These are phyloP conservation scores for Zygosaccharomyces pseudobailii DNA, from an alignment of 1,139 yeast genomes.

Conservation along the genomic window DNA sequence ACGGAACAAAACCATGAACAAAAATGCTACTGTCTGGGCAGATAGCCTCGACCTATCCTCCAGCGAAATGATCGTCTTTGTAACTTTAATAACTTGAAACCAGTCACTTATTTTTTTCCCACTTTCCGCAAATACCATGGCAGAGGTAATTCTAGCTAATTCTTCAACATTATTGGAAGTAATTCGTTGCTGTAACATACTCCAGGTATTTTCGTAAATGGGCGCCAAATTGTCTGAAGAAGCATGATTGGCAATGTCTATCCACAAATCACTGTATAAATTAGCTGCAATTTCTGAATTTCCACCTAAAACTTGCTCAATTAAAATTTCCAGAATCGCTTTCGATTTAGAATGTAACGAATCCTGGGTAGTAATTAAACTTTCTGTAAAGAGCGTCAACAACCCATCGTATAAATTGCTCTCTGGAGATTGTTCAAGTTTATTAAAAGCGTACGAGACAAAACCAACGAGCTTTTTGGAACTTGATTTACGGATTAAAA, in stretches of 20 bases:
- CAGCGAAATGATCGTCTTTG: constrained; percentile 13
- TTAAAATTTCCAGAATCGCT: constrained; percentile 44
- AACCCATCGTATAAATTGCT: constrained; percentile 52
- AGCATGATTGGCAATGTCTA: constrained; percentile 62
- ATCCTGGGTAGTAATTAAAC: constrained; percentile 68
- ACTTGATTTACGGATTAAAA: constrained; percentile 66
- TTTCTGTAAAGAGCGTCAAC: constrained; percentile 61
- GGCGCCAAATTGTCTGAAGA: constrained; percentile 48
- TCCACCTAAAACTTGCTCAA: constrained; percentile 37
- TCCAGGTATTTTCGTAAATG: constrained; percentile 40
- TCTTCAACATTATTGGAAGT: constrained; percentile 13
- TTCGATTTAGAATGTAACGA: constrained; percentile 70
- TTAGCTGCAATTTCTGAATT: constrained; percentile 23
- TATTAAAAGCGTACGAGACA: constrained; percentile 48
- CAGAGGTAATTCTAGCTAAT: constrained; percentile 34
- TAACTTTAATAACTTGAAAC: constrained; percentile 22
- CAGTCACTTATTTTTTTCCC: constrained; percentile 53
- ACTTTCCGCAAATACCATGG: constrained; percentile 60
- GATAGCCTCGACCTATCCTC: constrained; percentile 17
- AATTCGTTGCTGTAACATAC: constrained; percentile 26
- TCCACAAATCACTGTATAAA: constrained; percentile 53
- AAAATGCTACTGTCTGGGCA: constrained; percentile 28
- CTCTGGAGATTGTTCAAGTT: constrained; percentile 39
- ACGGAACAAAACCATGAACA: constrained; percentile 50
- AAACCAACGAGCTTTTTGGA: constrained; percentile 45